Percentiles rank a stretch among this genome's conserved stretches.
phyloP scores from a whole-genome alignment of 2,329 filamentous ascomycete genomes.

The Coniochaeta prunicola region DNA sequence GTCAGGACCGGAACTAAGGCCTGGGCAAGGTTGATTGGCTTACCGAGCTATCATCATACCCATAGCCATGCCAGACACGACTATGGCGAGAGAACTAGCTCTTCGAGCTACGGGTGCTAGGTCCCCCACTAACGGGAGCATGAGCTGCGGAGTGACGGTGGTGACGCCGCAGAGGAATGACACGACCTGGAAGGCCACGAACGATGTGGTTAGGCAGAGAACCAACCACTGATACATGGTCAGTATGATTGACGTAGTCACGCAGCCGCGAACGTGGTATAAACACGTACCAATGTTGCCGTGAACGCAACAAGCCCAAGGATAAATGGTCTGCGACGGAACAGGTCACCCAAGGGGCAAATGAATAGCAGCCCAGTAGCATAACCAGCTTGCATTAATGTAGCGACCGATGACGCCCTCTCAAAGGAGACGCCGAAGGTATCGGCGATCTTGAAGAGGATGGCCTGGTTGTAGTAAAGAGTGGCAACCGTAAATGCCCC shows the following conservation, averaged over 20 bases:
- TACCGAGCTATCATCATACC: conserved; percentile 66
- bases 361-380: conserved; percentile 66
- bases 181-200: conserved; percentile 58
- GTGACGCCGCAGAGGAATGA: conserved; percentile 70
- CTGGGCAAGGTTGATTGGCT: not conserved
- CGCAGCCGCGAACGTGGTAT: not conserved
- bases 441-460: conserved; percentile 65
- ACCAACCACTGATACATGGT: conserved; percentile 49
- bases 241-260: not conserved
- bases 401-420: conserved; percentile 59
- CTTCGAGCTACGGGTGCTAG: conserved; percentile 63
- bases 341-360: conserved; percentile 66
- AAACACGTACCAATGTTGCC: conserved; percentile 50
- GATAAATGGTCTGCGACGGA: conserved; percentile 63
- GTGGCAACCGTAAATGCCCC: conserved; percentile 68
- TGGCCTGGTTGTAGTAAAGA: conserved; percentile 75
- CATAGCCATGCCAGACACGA: conserved; percentile 67
- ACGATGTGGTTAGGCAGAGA: conserved; percentile 60
- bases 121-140: conserved; percentile 76
- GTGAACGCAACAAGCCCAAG: conserved; percentile 61
- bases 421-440: conserved; percentile 68
- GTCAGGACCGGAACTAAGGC: not conserved
- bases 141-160: conserved; percentile 71
- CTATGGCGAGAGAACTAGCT: conserved; percentile 63
- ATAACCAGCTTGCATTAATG: conserved; percentile 73